Evolutionary conservation across 2,329 filamentous ascomycete species (phyloP).

Genomic region (Metarhizium sp.): DNA sequence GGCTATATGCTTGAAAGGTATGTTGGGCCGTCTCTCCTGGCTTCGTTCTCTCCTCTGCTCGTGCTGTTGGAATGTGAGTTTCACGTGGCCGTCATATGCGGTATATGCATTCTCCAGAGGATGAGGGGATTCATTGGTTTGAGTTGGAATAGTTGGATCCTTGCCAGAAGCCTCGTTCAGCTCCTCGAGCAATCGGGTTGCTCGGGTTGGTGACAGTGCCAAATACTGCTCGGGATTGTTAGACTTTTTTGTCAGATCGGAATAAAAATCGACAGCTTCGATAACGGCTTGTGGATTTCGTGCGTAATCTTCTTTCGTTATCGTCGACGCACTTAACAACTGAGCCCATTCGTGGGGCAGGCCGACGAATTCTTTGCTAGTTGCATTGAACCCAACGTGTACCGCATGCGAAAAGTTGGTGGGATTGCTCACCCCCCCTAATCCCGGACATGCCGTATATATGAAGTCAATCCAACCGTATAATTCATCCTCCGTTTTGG

Average conservation of each 20-base stretch:
- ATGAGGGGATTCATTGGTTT: background rate
- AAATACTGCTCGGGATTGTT: conserved; percentile 57
- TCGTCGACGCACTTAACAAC: conserved; percentile 84
- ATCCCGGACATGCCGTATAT: conserved; percentile 89
- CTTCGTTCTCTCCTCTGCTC: background rate
- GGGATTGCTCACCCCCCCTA: conserved; percentile 94
- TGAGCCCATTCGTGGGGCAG: conserved; percentile 93
- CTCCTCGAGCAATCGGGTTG: conserved; percentile 34
- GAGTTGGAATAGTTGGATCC: background rate
- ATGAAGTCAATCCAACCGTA: conserved; percentile 98
- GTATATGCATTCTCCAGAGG: background rate
- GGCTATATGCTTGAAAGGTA: background rate
- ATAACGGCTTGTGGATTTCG: conserved; percentile 82
- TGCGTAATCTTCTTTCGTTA: conserved; percentile 96
- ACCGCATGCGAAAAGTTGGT: conserved; percentile 95
- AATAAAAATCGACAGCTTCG: conserved; percentile 75
- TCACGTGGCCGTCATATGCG: background rate
- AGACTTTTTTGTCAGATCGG: conserved; percentile 64
- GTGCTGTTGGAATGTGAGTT: background rate
- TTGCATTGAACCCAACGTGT: conserved; percentile 90
- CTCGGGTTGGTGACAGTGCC: conserved; percentile 57
- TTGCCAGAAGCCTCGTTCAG: conserved; percentile 45
- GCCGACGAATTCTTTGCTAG: conserved; percentile 87
- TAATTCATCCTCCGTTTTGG: conserved; percentile 88
- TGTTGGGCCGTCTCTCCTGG: background rate